Percentiles rank a stretch among this genome's conserved stretches.
Evolutionary conservation across 441 rosid species (phyloP).

Genomic region (Corymbia citriodora): DNA sequence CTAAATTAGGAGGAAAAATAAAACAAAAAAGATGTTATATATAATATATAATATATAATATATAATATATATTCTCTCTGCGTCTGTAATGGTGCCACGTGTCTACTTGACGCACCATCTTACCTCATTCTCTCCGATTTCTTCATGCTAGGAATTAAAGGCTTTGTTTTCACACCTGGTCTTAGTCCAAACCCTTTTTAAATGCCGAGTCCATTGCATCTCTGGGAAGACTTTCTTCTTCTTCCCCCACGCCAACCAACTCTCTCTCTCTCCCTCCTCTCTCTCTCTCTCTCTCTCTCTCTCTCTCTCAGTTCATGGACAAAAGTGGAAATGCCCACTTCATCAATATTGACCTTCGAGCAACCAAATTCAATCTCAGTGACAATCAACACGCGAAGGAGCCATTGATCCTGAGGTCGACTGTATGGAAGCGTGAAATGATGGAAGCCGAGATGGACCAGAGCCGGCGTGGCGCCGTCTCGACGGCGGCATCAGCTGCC

Average conservation of each 20-base stretch:
- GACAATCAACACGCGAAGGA: not conserved
- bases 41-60: too few relatives aligned
- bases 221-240: not conserved
- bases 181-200: not conserved
- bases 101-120: not conserved
- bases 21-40: not conserved
- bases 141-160: not conserved
- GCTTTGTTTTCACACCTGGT: not conserved
- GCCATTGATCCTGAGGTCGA: not conserved
- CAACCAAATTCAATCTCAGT: not conserved
- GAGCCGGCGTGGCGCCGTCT: not conserved
- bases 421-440: not conserved
- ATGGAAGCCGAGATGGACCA: not conserved
- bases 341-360: not conserved
- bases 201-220: not conserved
- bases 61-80: not conserved
- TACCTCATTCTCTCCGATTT: not conserved
- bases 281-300: not conserved
- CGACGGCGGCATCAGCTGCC: not conserved
- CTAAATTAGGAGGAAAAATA: not conserved
- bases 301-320: not conserved
- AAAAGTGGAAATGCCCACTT: not conserved
- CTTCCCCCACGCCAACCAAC: not conserved
- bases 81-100: not conserved
- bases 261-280: not conserved